Evolutionary conservation across 2,329 filamentous ascomycete genomes (phyloP).

Genomic region (Dryadomyces quercivorus): DNA sequence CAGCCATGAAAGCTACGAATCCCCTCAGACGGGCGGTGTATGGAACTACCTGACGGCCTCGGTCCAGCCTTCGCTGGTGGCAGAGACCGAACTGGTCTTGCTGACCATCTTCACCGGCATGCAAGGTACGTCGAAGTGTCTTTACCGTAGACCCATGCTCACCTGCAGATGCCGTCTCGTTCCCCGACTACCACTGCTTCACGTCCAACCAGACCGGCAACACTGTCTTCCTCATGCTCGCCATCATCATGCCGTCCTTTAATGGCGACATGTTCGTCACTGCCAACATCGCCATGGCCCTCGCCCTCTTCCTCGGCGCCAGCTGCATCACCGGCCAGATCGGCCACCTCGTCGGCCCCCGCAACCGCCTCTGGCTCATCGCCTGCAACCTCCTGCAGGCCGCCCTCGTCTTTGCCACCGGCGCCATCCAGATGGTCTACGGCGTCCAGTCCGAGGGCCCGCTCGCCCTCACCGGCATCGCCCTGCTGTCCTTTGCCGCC

Average conservation of each 20-base stretch:
- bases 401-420: constrained; percentile 38
- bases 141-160: not conserved
- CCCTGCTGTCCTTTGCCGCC: constrained; percentile 39
- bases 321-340: constrained; percentile 44
- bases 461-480: constrained; percentile 31
- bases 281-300: constrained; percentile 39
- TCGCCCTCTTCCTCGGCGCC: constrained; percentile 43
- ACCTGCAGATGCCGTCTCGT: constrained; percentile 41
- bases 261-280: constrained; percentile 36
- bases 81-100: constrained; percentile 32
- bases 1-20: not conserved
- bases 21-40: not conserved
- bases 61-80: constrained; percentile 27
- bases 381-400: constrained; percentile 43
- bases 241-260: constrained; percentile 35
- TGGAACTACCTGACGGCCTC: constrained; percentile 18
- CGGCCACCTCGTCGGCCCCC: constrained; percentile 37
- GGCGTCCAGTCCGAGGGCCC: constrained; percentile 23
- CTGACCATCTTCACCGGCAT: constrained; percentile 39
- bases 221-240: constrained; percentile 44
- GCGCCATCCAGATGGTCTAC: constrained; percentile 32
- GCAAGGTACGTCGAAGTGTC: constrained; percentile 23
- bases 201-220: constrained; percentile 55
- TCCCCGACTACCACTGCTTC: constrained; percentile 50
- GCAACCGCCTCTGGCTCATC: constrained; percentile 40